Percentiles rank a stretch among this genome's conserved stretches.
Conservation (phyloP, 306 rosid genomes). For the Oemleria cerasiformis region DNA sequence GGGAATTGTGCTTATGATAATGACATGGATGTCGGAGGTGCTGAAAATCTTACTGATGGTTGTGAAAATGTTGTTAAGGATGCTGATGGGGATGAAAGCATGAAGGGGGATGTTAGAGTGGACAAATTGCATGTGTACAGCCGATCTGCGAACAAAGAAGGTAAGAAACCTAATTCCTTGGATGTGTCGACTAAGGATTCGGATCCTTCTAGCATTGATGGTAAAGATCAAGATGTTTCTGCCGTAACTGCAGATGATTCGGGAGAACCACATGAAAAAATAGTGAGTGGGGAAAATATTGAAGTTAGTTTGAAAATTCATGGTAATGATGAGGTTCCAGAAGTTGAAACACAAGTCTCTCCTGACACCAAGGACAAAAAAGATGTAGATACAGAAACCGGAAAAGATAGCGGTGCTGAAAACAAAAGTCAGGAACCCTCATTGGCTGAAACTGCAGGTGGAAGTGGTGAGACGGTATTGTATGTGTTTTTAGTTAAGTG, state of each 20-base stretch:
- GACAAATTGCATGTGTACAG: slow-evolving; percentile 67
- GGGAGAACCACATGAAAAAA: slow-evolving; percentile 42
- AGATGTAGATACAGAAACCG: slow-evolving; percentile 46
- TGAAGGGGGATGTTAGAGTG: slow-evolving; percentile 42
- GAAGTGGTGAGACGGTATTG: slow-evolving; percentile 39
- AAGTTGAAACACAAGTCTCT: slow-evolving; percentile 45
- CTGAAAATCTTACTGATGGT: slow-evolving; percentile 43
- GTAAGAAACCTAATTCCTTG: slow-evolving; percentile 49
- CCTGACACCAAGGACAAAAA: slow-evolving; percentile 35
- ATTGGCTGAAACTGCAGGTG: slow-evolving; percentile 44
- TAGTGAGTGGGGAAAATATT: slow-evolving; percentile 37
- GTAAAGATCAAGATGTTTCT: slow-evolving; percentile 47
- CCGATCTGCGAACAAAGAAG: slow-evolving; percentile 66
- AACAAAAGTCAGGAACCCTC: slow-evolving; percentile 52
- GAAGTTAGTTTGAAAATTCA: slow-evolving; percentile 37
- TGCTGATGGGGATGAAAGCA: slow-evolving; percentile 48
- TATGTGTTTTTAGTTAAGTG: slow-evolving; percentile 88
- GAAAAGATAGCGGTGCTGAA: slow-evolving; percentile 37
- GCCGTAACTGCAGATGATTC: slow-evolving; percentile 45
- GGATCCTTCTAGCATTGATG: slow-evolving; percentile 33
- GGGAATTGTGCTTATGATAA: slow-evolving; percentile 53
- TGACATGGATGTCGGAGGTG: slow-evolving; percentile 48
- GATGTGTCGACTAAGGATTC: slow-evolving; percentile 42
- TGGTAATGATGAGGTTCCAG: slow-evolving; percentile 42
- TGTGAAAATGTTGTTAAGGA: slow-evolving; percentile 40